A percentile compares a stretch with the other conserved stretches of the same genome.
Conservation (phyloP, 352 stramenopile species). For the Phytophthora pseudosyringae region DNA sequence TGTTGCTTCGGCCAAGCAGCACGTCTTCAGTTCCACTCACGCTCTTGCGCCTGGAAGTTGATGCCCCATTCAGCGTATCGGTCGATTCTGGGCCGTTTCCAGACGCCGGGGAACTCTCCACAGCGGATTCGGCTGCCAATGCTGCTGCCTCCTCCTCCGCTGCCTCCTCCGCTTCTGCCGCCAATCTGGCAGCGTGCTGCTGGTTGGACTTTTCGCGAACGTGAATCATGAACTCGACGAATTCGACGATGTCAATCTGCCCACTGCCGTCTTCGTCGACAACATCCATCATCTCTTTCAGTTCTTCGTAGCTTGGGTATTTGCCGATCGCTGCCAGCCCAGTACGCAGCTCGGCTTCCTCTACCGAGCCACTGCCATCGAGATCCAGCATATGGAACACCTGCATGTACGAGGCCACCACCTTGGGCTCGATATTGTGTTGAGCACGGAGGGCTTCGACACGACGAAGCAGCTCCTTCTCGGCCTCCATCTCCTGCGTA, state of each 20-base stretch:
- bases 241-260: conserved; percentile 89
- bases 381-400: conserved; percentile 87
- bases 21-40: neutral
- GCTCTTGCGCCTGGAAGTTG: conserved; percentile 6
- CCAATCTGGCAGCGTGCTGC: conserved; percentile 41
- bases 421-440: conserved; percentile 53
- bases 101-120: neutral
- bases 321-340: conserved; percentile 85
- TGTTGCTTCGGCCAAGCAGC: neutral
- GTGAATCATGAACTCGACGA: conserved; percentile 89
- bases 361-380: conserved; percentile 81
- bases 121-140: neutral
- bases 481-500: conserved; percentile 83
- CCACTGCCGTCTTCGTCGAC: conserved; percentile 87
- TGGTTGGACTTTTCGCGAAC: conserved; percentile 73
- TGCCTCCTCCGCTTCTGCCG: conserved; percentile 21
- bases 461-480: conserved; percentile 71
- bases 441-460: conserved; percentile 65
- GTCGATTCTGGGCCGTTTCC: neutral
- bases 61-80: neutral
- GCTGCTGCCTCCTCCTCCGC: conserved; percentile 15
- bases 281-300: conserved; percentile 87
- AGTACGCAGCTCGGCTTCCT: conserved; percentile 85
- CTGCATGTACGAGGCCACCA: conserved; percentile 78
- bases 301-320: conserved; percentile 77